These are phyloP conservation scores for Colletotrichum camelliae DNA, from an alignment of 2,329 filamentous ascomycete genomes.

Conservation along the genomic window DNA sequence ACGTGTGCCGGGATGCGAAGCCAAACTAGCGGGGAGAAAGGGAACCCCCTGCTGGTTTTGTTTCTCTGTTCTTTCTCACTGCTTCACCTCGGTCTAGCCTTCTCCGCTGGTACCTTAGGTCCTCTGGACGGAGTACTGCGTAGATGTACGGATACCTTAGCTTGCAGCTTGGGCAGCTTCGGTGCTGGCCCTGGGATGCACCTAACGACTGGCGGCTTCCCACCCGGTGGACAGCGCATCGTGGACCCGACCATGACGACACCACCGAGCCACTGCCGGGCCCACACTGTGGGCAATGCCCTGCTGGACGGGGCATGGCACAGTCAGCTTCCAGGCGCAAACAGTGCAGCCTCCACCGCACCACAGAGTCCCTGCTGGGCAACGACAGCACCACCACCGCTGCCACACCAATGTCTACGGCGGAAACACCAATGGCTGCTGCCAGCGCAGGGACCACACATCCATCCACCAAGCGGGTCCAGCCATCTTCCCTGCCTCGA, in stretches of 20 bases:
- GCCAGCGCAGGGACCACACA: conserved; percentile 3
- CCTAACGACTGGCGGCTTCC: not conserved
- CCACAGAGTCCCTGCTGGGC: not conserved
- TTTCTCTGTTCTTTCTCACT: not conserved
- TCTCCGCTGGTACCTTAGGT: not conserved
- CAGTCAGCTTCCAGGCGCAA: not conserved
- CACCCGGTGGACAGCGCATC: conserved; percentile 11
- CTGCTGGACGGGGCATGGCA: not conserved
- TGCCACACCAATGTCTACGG: not conserved
- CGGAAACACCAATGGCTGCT: not conserved
- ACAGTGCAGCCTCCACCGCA: not conserved
- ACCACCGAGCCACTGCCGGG: conserved; percentile 19
- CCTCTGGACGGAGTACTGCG: no score
- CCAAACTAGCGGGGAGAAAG: conserved; percentile 12
- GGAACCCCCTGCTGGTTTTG: not conserved
- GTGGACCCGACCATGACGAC: conserved; percentile 19
- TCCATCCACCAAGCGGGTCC: not conserved
- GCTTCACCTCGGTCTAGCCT: not conserved
- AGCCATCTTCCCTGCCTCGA: not conserved
- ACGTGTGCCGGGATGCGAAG: not conserved
- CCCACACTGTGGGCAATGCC: not conserved
- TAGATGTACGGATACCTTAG: not conserved
- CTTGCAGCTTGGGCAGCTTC: not conserved
- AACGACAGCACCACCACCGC: not conserved
- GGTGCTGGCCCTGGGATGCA: not conserved